Conservation (phyloP, 1,284 basidiomycete species). For the Sanghuangporus sanghuang region DNA sequence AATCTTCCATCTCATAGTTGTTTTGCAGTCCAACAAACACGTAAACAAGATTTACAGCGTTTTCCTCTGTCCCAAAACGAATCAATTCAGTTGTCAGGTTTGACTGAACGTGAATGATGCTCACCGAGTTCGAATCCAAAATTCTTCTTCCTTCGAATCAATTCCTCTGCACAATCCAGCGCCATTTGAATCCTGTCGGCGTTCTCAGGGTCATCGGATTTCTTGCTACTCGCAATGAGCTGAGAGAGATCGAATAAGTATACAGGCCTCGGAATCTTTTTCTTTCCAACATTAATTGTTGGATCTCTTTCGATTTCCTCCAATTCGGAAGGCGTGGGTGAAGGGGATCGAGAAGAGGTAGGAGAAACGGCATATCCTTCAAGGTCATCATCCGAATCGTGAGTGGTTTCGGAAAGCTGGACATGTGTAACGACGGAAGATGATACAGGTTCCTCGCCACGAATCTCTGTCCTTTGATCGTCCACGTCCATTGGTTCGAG, state of each 20-base stretch:
- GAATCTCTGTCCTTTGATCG: neutral
- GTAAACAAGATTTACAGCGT: conserved; percentile 77
- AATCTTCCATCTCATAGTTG: conserved; percentile 76
- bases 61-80: conserved; percentile 59
- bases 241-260: conserved; percentile 79
- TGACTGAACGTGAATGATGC: conserved; percentile 19
- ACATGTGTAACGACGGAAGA: neutral
- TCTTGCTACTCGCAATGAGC: conserved; percentile 50
- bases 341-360: conserved; percentile 67
- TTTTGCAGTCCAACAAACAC: conserved; percentile 75
- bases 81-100: neutral
- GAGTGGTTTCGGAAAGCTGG: conserved; percentile 29
- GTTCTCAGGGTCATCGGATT: conserved; percentile 58
- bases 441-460: neutral
- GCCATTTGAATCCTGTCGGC: conserved; percentile 77
- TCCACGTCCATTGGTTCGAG: conserved; percentile 5
- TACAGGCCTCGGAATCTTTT: conserved; percentile 69
- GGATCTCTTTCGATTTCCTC: conserved; percentile 85
- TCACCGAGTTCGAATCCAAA: conserved; percentile 85
- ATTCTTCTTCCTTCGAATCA: conserved; percentile 74
- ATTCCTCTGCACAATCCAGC: conserved; percentile 69
- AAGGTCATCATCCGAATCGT: conserved; percentile 81
- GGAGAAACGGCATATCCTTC: conserved; percentile 64
- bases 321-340: conserved; percentile 76
- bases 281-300: conserved; percentile 58